Percentiles rank a stretch among this genome's conserved stretches.
phyloP scores from a whole-genome alignment of 176 grass and related monocot genomes.

The Carex pumila region DNA sequence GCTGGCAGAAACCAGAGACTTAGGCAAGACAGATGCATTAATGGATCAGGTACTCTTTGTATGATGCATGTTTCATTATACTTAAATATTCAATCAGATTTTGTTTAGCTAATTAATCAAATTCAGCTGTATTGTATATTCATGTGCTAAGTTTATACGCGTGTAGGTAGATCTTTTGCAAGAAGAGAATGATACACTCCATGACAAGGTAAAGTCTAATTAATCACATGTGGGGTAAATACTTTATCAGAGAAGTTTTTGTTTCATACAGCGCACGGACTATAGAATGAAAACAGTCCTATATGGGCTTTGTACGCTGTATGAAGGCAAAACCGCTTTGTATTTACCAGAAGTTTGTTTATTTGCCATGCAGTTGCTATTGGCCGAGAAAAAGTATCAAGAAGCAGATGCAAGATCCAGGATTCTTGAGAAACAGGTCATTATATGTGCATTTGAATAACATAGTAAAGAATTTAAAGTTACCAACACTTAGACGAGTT shows the following conservation, averaged over 20 bases:
- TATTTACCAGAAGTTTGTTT: slow-evolving; percentile 15
- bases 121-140: background rate
- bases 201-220: slow-evolving; percentile 60
- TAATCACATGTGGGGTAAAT: background rate
- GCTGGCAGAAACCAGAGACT: slow-evolving; percentile 26
- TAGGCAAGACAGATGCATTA: slow-evolving; percentile 53
- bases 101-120: background rate
- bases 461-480: background rate
- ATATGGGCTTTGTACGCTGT: too few relatives aligned
- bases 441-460: background rate
- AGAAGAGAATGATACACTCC: slow-evolving; percentile 90
- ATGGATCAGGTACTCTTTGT: slow-evolving; percentile 63
- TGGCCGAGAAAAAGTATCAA: slow-evolving; percentile 70
- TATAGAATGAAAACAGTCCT: too few relatives aligned
- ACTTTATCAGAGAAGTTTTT: too few relatives aligned
- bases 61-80: background rate
- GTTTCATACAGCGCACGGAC: too few relatives aligned
- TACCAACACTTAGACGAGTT: background rate
- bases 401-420: slow-evolving; percentile 80
- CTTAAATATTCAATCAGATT: background rate
- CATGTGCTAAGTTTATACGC: background rate
- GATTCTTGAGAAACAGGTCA: slow-evolving; percentile 87
- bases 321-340: background rate
- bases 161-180: slow-evolving; percentile 86
- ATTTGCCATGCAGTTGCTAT: slow-evolving; percentile 54